phyloP scores from a whole-genome alignment of 208 protist species.

The Naegleria gruberi region DNA sequence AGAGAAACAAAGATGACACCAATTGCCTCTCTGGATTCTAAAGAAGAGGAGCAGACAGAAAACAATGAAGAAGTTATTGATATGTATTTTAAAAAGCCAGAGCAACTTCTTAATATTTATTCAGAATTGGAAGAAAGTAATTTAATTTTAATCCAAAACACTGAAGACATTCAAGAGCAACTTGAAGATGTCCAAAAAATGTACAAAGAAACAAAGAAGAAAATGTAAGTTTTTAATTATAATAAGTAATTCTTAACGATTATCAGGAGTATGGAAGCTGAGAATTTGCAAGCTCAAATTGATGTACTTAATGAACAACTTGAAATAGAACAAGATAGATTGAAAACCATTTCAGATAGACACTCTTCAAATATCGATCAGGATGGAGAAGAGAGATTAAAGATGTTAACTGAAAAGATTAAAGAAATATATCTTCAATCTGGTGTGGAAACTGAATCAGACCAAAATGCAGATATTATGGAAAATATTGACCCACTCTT shows the following conservation, averaged over 20 bases:
- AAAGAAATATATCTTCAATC: conserved; percentile 8
- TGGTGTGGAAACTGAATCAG: neutral
- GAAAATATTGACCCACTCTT: conserved; percentile 47
- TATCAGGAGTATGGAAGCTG: conserved; percentile 49
- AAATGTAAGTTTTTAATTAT: conserved; percentile 46
- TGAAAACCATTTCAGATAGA: conserved; percentile 59
- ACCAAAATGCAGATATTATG: neutral
- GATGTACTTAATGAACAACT: conserved; percentile 62
- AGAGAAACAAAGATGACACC: conserved; percentile 45
- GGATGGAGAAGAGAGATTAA: conserved; percentile 4
- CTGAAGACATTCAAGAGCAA: conserved; percentile 71
- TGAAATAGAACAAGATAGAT: conserved; percentile 55
- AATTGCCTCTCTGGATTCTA: neutral
- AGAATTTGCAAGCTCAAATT: conserved; percentile 71
- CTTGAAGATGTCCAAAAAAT: conserved; percentile 75
- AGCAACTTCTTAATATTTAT: conserved; percentile 85
- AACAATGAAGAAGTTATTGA: conserved; percentile 61
- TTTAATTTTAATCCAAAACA: conserved; percentile 88
- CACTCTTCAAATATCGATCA: conserved; percentile 5
- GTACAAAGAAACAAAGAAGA: conserved; percentile 63
- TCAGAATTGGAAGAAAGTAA: conserved; percentile 88
- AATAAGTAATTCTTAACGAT: neutral
- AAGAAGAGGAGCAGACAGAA: conserved; percentile 47
- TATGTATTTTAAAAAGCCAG: conserved; percentile 77
- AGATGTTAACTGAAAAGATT: conserved; percentile 31